Evolutionary conservation across 2,329 filamentous ascomycete species (phyloP), one percentile per base, ranked within the genome.

Genomic region (Pseudopyrenochaeta lycopersici): DNA sequence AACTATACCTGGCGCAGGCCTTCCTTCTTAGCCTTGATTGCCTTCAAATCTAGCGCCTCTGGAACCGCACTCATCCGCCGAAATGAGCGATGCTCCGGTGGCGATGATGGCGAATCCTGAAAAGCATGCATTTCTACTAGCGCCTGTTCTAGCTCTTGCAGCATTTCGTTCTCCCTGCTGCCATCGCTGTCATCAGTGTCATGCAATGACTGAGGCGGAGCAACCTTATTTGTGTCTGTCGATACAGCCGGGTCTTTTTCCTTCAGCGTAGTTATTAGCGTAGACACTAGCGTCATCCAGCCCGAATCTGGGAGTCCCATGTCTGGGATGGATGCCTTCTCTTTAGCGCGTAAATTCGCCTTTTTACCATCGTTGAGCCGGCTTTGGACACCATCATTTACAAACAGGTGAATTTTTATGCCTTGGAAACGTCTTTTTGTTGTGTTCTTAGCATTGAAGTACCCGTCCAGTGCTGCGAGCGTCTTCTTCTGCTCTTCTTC

Each of bases 61-160:
- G 51, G 51, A 12, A 58, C 18, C 7, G 47, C 56, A 31, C 56
- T 60, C 2, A 9, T 14, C 3, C 47, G 33, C 29, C 44, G 30
- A 2, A 49, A 50, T 1, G 31, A 35, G 3, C n/a, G 12, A 9
- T 12, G 9, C 7, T 33, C 11, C 21, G 36, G 18, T 20, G 36
- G n/a, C 7, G 36, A 14, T 3, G 36, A n/a, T 2, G 17, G 36
- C 9, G 14, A 10, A 4, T 23, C 21, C 18, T 12, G 36, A n/a
- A 23, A 21, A 7, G n/a, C 7, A n/a, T 10, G 10, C 36, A 39
- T 14, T 21, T 23, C 36, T 21, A 20, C 11, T 9, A 39, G 12
- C 7, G 18, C 7, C 7, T 39, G 12, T 2, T n/a, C 20, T 14
- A 39, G 17, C 23, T 27, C 23, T 27, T 27, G 4, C 4, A 27